Evolutionary conservation across 1,284 basidiomycete genomes (phyloP).

Genomic region (Irpex lacteus): DNA sequence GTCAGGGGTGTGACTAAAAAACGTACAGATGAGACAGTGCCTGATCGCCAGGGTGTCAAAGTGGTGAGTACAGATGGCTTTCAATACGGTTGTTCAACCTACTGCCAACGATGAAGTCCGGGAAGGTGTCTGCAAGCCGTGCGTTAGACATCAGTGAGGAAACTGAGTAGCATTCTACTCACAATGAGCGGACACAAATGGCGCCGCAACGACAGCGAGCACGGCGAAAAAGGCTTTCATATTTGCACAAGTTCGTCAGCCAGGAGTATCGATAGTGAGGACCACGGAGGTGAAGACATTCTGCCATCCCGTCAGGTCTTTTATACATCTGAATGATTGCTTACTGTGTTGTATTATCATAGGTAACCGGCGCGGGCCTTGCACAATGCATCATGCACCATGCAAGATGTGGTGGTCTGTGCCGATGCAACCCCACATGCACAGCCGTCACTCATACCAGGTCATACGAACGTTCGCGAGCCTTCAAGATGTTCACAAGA

Average conservation of each 20-base stretch:
- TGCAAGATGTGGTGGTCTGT: background rate
- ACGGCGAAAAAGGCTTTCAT: conserved; percentile 24
- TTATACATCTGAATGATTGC: background rate
- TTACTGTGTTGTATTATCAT: background rate
- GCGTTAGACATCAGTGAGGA: background rate
- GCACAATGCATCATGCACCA: background rate
- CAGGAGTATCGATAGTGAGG: background rate
- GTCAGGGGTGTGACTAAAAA: background rate
- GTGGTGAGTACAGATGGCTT: background rate
- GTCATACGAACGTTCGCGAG: background rate
- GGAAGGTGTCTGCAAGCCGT: conserved; percentile 22
- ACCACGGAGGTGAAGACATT: background rate
- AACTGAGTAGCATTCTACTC: background rate
- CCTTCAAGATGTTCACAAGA: background rate
- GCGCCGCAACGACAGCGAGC: conserved; percentile 20
- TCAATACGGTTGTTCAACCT: background rate
- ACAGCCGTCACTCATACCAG: background rate
- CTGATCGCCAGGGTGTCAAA: background rate
- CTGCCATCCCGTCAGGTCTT: background rate
- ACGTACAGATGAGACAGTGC: conserved; percentile 5
- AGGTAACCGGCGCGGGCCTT: background rate
- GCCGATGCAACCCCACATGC: background rate
- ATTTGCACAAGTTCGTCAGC: background rate
- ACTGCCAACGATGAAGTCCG: conserved; percentile 22
- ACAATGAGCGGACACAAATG: conserved; percentile 24